Percentiles rank a stretch among this genome's conserved stretches.
phyloP scores from a whole-genome alignment of 2,329 filamentous ascomycete species.

The Fusarium protoensiforme region DNA sequence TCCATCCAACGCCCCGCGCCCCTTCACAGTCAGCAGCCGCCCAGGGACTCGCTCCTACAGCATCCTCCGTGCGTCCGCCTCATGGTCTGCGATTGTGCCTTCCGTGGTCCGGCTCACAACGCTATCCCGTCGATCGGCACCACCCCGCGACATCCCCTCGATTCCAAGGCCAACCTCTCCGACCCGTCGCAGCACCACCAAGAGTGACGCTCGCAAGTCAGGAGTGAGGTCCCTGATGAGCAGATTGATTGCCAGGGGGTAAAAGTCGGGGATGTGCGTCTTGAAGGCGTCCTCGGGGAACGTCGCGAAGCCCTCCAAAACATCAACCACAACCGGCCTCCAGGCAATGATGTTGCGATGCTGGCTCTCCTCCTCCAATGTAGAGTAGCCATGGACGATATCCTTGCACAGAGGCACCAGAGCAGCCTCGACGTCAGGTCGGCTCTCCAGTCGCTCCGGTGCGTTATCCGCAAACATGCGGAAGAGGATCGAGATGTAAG shows the following conservation, averaged over 20 bases:
- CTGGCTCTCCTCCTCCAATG: constrained; percentile 94
- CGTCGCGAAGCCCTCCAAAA: constrained; percentile 89
- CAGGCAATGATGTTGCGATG: constrained; percentile 97
- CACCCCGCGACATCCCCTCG: constrained; percentile 56
- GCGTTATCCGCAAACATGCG: constrained; percentile 95
- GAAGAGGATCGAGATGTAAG: constrained; percentile 95
- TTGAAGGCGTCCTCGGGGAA: constrained; percentile 86
- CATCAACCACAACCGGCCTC: constrained; percentile 96
- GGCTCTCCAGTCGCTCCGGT: constrained; percentile 81
- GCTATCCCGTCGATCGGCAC: constrained; percentile 54
- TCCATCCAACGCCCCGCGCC: constrained; percentile 45
- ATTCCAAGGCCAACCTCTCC: constrained; percentile 79
- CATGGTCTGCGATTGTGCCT: constrained; percentile 42
- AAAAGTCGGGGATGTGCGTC: constrained; percentile 84
- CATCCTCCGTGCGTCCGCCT: constrained; percentile 51
- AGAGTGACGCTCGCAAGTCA: constrained; percentile 82
- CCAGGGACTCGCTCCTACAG: constrained; percentile 39
- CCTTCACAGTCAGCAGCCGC: constrained; percentile 19
- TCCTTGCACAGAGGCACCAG: constrained; percentile 95
- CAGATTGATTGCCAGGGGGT: constrained; percentile 85
- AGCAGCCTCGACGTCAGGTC: constrained; percentile 87
- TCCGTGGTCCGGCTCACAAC: constrained; percentile 50
- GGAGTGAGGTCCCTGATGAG: constrained; percentile 82
- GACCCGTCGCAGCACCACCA: constrained; percentile 81
- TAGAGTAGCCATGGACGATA: constrained; percentile 86